Base-by-base conservation (phyloP, 2,329 filamentous ascomycete species). In the Fusarium sp. region DNA sequence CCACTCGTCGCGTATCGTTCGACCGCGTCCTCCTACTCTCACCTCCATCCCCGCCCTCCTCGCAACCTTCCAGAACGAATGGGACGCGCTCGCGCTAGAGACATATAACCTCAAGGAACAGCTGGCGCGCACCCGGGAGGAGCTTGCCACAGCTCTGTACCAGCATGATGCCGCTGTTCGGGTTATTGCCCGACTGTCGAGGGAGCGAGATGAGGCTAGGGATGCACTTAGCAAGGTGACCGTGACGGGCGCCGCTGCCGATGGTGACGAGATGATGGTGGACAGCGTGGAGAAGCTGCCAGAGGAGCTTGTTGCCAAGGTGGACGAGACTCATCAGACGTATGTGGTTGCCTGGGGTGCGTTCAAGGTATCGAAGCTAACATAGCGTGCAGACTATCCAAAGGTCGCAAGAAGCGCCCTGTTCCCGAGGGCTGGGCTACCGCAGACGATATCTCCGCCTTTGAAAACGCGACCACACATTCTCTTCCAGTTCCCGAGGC, bases 121-220 rank as follows among this genome's bases (percentile, higher is more conserved):
- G 81, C 87, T 99, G 71, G 89, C 93, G 61, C 94, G 97, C 81
- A 97, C 95, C 47, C 89, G 96, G 75, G 95, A 98, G 85, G 97
- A 99, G 86, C 90, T 99, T 66, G 95, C 95, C 66, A 97, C 95
- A 2, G 94, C 97, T 0, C 88, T 99, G 27, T 99, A 99, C 84
- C 96, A 98, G 85, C 94, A 98, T 79, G 97, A 99, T 87, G 96
- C 97, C 3, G 97, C 97, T n/a, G 92, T 97, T 59, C 90, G 97
- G 72, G 97, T 99, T 58, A 98, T 99, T 84, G 95, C 95, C 74
- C 91, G 96, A 57, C 82, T 99, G 81, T 93, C 94, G n/a, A 93
- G 90, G 81, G 97, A 99, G 87, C 88, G 97, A 72, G 95, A 99
- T 79, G 95, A 98, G 83, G 95, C 97, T 54, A 90, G 96, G 74